Conservation (phyloP, 2,329 filamentous ascomycete genomes). For the Byssoonygena ceratinophila region DNA sequence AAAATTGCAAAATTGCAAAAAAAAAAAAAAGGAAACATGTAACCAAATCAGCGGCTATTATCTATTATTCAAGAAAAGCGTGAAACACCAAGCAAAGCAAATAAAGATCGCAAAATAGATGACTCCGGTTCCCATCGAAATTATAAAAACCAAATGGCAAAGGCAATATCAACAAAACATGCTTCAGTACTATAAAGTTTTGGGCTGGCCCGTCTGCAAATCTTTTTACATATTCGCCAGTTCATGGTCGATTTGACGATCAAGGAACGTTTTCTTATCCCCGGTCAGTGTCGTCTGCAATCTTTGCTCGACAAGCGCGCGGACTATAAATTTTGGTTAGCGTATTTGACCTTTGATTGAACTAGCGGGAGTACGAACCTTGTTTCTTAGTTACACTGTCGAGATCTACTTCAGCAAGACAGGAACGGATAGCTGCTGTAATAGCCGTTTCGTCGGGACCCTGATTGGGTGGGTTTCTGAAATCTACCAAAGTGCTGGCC, state of each 20-base stretch:
- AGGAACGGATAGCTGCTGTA: constrained; percentile 69
- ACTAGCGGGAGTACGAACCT: constrained; percentile 34
- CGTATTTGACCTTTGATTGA: background rate
- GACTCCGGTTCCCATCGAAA: background rate
- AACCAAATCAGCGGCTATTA: background rate
- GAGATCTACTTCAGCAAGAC: constrained; percentile 77
- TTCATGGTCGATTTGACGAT: constrained; percentile 85
- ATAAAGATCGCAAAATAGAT: background rate
- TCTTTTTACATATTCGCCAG: constrained; percentile 71
- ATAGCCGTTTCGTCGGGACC: constrained; percentile 74
- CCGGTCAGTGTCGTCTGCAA: constrained; percentile 79
- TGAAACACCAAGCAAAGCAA: background rate
- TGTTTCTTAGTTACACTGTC: constrained; percentile 99
- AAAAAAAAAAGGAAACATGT: background rate
- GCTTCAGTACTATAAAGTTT: background rate
- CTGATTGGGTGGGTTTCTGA: constrained; percentile 42
- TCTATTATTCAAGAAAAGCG: constrained; percentile 3
- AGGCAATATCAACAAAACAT: background rate
- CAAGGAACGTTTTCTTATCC: constrained; percentile 79
- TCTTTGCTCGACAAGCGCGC: constrained; percentile 82
- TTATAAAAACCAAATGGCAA: background rate
- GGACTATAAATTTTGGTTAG: constrained; percentile 40
- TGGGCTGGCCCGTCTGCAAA: too few relatives aligned
- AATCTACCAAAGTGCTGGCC: constrained; percentile 46
- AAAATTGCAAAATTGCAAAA: too few relatives aligned